Evolutionary conservation across 768 basidiomycete genomes (phyloP).

Genomic region (Lentinula detonsa): DNA sequence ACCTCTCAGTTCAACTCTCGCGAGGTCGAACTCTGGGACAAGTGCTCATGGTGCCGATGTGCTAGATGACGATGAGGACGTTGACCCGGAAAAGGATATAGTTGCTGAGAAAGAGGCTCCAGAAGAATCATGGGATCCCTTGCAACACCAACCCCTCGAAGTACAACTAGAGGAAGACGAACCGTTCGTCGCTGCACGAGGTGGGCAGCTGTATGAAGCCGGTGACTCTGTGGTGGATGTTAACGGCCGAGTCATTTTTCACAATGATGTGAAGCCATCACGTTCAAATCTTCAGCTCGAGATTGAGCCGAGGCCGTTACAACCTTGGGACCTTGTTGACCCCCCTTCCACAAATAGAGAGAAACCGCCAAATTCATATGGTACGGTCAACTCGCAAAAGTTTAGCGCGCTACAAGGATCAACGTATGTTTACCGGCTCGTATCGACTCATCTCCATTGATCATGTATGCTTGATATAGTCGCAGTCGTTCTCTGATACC

Average conservation of each 20-base stretch:
- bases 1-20: slow-evolving; percentile 25
- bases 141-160: slow-evolving; percentile 4
- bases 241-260: slow-evolving; percentile 19
- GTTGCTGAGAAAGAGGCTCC: slow-evolving; percentile 3
- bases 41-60: background rate
- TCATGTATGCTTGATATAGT: slow-evolving; percentile 16
- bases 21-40: slow-evolving; percentile 17
- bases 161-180: background rate
- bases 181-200: slow-evolving; percentile 7
- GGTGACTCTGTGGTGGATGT: slow-evolving; percentile 15
- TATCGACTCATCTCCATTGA: slow-evolving; percentile 3
- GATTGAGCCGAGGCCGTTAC: slow-evolving; percentile 46
- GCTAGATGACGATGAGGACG: background rate
- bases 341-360: slow-evolving; percentile 26
- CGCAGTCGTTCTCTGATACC: slow-evolving; percentile 51
- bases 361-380: slow-evolving; percentile 32
- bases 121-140: slow-evolving; percentile 17
- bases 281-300: slow-evolving; percentile 39
- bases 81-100: slow-evolving; percentile 12
- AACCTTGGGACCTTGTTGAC: slow-evolving; percentile 60
- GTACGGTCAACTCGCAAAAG: slow-evolving; percentile 35
- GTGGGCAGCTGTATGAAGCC: slow-evolving; percentile 8
- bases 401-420: slow-evolving; percentile 36
- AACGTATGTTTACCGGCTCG: slow-evolving; percentile 26
- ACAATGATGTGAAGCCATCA: slow-evolving; percentile 20